phyloP scores from a whole-genome alignment of 352 stramenopile species.

The Globisporangium cederbergense region DNA sequence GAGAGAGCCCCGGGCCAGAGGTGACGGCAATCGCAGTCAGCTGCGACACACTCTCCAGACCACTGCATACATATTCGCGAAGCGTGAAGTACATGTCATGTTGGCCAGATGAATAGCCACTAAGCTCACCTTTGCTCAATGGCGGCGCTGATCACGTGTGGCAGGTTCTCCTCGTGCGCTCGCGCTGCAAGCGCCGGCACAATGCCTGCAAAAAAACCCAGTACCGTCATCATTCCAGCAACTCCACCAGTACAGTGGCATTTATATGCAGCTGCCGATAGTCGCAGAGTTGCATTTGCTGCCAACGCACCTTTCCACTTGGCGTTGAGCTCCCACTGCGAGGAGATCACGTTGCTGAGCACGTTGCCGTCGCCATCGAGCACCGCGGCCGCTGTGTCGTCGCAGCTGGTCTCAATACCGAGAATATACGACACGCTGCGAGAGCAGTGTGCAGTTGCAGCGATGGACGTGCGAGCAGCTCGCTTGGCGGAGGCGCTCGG shows the following conservation, averaged over 20 bases:
- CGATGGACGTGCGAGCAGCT: neutral
- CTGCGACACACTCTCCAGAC: constrained; percentile 63
- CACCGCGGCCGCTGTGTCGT: constrained; percentile 92
- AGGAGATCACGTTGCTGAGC: constrained; percentile 92
- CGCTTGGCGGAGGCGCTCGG: neutral
- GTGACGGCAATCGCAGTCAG: constrained; percentile 96
- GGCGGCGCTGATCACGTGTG: constrained; percentile 90
- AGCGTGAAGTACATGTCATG: neutral
- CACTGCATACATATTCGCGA: constrained; percentile 30
- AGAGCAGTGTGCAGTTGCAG: neutral
- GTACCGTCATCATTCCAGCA: neutral
- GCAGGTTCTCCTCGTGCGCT: constrained; percentile 94
- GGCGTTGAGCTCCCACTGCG: constrained; percentile 88
- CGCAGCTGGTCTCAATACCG: constrained; percentile 95
- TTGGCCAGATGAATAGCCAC: neutral
- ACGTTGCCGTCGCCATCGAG: constrained; percentile 89
- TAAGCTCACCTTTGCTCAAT: constrained; percentile 77
- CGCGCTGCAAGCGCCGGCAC: constrained; percentile 93
- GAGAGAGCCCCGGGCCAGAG: constrained; percentile 94
- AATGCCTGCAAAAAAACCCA: constrained; percentile 70
- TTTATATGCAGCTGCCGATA: too few relatives aligned
- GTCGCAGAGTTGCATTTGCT: neutral
- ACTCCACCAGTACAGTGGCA: too few relatives aligned
- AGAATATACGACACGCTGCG: constrained; percentile 75
- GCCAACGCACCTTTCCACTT: constrained; percentile 67